Evolutionary conservation across 345 rosid species (phyloP), one percentile per base, ranked within the genome.

Genomic region (Eucalyptus cloeziana): DNA sequence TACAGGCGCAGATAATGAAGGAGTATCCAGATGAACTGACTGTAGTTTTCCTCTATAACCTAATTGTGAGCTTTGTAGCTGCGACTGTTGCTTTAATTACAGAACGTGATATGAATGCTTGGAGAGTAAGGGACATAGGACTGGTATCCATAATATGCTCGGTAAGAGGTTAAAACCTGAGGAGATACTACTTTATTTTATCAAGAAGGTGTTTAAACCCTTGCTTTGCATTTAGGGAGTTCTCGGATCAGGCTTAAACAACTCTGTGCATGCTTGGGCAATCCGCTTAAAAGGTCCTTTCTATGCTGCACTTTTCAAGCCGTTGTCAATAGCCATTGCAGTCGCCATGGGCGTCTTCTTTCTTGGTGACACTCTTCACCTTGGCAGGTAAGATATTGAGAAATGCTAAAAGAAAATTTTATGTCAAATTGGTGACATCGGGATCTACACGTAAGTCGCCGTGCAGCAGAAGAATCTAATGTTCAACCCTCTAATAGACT

Each of bases 21-120:
- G 97, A 94, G 88, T 98, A 98, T 91, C 99, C 99, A 0, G 96
- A 96, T 8, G 99, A 98, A 88, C 86, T 96, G 27, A 96, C 96
- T 0, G 99, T 97, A n/a, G 93, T 95, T 86, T 98, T 95, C 94
- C 93, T 92, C 45, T 96, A 96, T 92, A 96, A 97, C 93, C 44
- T 95, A 51, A 90, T 91, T 3, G 99, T 95, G 27, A 95, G 95
- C 92, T 89, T 94, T 52, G 87, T 95, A 91, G 96, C 97, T 16
- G 93, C 94, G 3, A 50, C 94, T 25, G 95, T 95, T 21, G 94
- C 95, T 54, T 86, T 96, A 56, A 50, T 93, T 31, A 91, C 94
- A 0, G 96, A 94, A 91, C 95, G 94, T 25, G 89, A 91, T 91
- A 89, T 93, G 17, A 92, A 88, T 89, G 95, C 93, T 86, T 98